Evolutionary conservation across 345 rosid genomes (phyloP).

Genomic region (Eucalyptus cloeziana): DNA sequence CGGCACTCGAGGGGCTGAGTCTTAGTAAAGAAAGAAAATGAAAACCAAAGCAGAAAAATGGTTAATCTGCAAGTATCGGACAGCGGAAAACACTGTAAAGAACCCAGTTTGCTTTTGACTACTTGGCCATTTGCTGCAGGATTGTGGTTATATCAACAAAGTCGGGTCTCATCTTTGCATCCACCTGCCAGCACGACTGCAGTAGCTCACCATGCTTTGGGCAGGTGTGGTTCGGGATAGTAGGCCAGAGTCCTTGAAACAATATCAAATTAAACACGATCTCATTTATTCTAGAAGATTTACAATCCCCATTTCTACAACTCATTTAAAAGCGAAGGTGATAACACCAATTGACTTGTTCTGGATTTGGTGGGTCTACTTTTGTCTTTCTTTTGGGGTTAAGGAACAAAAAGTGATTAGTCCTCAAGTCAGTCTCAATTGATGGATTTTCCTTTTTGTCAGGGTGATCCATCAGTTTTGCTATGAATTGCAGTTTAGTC

Average conservation of each 20-base stretch:
- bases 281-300: neutral
- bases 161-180: constrained; percentile 80
- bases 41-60: neutral
- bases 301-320: neutral
- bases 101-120: neutral
- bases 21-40: neutral
- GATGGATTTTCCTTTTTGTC: neutral
- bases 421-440: neutral
- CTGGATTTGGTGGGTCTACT: neutral
- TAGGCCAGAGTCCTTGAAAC: constrained; percentile 69
- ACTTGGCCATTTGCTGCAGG: constrained; percentile 59
- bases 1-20: no score
- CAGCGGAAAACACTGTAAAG: neutral
- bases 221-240: constrained; percentile 54
- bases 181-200: constrained; percentile 79
- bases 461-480: neutral
- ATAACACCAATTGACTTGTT: neutral
- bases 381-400: neutral
- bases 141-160: constrained; percentile 60
- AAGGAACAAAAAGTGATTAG: neutral
- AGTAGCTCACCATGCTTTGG: constrained; percentile 57
- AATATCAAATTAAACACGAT: neutral
- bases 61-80: neutral
- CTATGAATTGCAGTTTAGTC: neutral
- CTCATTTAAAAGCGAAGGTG: neutral